Evolutionary conservation across 2,329 filamentous ascomycete genomes (phyloP), one percentile per base, ranked within the genome.

Genomic region (Corinectria fuckeliana): DNA sequence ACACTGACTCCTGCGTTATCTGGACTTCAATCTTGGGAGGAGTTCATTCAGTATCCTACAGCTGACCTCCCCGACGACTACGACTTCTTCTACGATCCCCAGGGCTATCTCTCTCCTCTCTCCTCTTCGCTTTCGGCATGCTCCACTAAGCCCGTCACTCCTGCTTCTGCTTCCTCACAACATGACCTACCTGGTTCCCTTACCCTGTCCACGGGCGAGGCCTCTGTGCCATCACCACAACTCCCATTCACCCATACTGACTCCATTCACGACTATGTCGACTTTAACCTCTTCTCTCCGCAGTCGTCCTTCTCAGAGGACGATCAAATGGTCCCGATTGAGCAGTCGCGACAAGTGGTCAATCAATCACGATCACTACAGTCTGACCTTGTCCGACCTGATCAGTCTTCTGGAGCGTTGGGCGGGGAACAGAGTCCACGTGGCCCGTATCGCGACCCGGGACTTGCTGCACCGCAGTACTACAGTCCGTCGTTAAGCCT

Each of bases 281-380:
- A 85, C 75, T 86, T 86, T 75, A 82, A 80, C 68, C 78, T 85
- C 14, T 86, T 80, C 75, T 85, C 83, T 49, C 83, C 83, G 3
- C 72, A 74, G 20, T 79, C 81, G 16, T 77, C 74, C 59, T 78
- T 78, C 69, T 75, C 81, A 13, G 81, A 83, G 56, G 83, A 84
- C 58, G 83, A 85, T 42, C 75, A 65, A 11, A 75, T 77, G 70
- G 74, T 72, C 57, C 63, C 72, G 13, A 67, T 74, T 47, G 66
- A 69, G 32, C 53, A 69, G 13, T 63, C 64, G 18, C 65, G 61
- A 55, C 62, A 67, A 48, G 44, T 50, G 21, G 50, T 61, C 48
- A 61, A 58, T 58, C 64, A 64, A 47, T 65, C 62, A 23, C 60
- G 47, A 50, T 60, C 62, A 56, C 59, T 53, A 41, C 61, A 57